These are phyloP conservation scores for Salix brachista DNA, from an alignment of 345 rosid genomes.

Conservation along the genomic window DNA sequence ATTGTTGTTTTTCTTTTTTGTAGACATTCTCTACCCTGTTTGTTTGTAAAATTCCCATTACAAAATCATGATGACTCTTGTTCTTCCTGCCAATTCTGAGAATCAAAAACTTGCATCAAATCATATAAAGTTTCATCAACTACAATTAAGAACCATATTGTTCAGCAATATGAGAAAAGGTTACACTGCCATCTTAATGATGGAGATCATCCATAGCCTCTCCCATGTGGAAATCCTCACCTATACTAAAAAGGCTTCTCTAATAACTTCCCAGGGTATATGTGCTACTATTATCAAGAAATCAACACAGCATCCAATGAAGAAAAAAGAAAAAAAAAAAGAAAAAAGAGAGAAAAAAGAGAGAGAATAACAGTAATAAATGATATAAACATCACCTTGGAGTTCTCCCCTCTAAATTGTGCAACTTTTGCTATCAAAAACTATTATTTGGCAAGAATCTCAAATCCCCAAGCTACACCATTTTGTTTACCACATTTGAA, in stretches of 20 bases:
- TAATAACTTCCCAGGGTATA: neutral
- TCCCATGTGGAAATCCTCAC: neutral
- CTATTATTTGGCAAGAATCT: neutral
- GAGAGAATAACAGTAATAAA: neutral
- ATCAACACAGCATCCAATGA: constrained; percentile 3
- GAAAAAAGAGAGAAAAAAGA: too few relatives aligned
- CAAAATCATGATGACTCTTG: too few relatives aligned
- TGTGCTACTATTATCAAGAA: neutral
- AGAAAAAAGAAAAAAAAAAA: neutral
- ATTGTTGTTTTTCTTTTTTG: too few relatives aligned
- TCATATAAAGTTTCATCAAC: too few relatives aligned
- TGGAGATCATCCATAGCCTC: neutral
- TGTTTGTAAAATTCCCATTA: too few relatives aligned
- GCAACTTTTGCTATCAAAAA: neutral
- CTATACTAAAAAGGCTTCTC: neutral
- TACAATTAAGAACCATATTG: too few relatives aligned
- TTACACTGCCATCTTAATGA: neutral
- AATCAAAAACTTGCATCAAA: too few relatives aligned
- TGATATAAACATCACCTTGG: constrained; percentile 3
- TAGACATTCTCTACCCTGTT: too few relatives aligned
- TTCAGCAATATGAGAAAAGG: too few relatives aligned
- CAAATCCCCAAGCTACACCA: neutral
- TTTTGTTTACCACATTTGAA: neutral
- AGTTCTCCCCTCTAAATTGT: constrained; percentile 1
- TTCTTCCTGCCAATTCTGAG: too few relatives aligned